A percentile compares a stretch with the other conserved stretches of the same genome.
Conservation (phyloP, 371 early-diverging fungal genomes). For the Mortierella sp. region DNA sequence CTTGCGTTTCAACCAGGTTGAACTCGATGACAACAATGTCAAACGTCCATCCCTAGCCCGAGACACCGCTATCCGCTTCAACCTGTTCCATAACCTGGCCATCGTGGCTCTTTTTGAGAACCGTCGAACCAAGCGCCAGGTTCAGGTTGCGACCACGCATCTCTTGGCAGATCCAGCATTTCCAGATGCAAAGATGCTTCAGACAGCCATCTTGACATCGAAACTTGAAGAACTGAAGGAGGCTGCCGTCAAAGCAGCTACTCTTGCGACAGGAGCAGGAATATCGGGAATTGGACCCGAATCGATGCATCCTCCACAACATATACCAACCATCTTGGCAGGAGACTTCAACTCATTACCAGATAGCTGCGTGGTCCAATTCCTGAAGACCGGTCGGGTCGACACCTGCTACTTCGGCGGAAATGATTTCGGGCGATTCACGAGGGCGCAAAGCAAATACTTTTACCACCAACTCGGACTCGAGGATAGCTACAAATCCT, state of each 20-base stretch:
- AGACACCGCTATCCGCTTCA: conserved; percentile 92
- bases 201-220: conserved; percentile 94
- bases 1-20: conserved; percentile 93
- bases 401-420: conserved; percentile 81
- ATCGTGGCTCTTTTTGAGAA: conserved; percentile 85
- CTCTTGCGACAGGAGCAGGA: conserved; percentile 1
- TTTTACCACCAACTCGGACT: conserved; percentile 80
- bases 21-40: conserved; percentile 79
- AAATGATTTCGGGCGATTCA: conserved; percentile 87
- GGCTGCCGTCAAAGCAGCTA: conserved; percentile 41
- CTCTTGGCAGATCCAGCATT: conserved; percentile 91
- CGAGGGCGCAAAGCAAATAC: conserved; percentile 67
- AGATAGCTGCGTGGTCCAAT: conserved; percentile 90
- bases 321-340: conserved; percentile 78
- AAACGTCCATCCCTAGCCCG: conserved; percentile 69
- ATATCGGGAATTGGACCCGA: background rate
- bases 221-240: conserved; percentile 71
- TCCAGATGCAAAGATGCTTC: conserved; percentile 97
- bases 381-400: conserved; percentile 71
- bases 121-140: conserved; percentile 69
- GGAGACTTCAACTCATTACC: conserved; percentile 99
- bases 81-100: conserved; percentile 97
- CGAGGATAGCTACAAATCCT: conserved; percentile 75
- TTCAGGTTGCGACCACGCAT: conserved; percentile 93
- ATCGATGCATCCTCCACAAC: conserved; percentile 2